Conservation (phyloP, 768 basidiomycete genomes). For the Boletales sp. region DNA sequence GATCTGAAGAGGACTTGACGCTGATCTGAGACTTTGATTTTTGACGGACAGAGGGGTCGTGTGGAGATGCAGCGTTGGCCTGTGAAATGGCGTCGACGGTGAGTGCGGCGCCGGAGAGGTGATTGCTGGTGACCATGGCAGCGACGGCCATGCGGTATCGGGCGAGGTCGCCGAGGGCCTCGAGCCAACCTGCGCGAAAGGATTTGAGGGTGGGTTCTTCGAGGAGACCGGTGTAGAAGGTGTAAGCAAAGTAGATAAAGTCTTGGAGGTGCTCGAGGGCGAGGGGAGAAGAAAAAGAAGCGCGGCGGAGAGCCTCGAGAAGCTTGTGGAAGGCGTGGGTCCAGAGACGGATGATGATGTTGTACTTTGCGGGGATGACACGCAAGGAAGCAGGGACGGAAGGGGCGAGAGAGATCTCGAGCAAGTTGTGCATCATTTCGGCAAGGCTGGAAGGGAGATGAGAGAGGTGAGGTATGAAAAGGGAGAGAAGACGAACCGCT, state of each 20-base stretch:
- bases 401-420: conserved; percentile 82
- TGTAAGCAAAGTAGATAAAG: conserved; percentile 93
- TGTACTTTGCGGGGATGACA: conserved; percentile 89
- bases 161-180: conserved; percentile 94
- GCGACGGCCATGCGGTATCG: conserved; percentile 95
- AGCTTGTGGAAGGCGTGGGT: conserved; percentile 86
- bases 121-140: conserved; percentile 62
- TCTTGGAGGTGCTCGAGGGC: conserved; percentile 92
- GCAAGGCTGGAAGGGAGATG: conserved; percentile 59
- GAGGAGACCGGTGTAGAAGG: conserved; percentile 85
- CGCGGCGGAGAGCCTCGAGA: conserved; percentile 85
- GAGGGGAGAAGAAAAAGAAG: conserved; percentile 58
- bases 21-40: conserved; percentile 36
- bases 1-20: conserved; percentile 38
- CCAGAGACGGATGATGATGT: conserved; percentile 93
- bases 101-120: conserved; percentile 41
- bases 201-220: conserved; percentile 70
- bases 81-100: conserved; percentile 56
- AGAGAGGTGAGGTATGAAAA: conserved; percentile 1
- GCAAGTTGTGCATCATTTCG: conserved; percentile 85
- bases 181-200: conserved; percentile 88
- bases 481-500: conserved; percentile 54
- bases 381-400: conserved; percentile 85
- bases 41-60: conserved; percentile 20
- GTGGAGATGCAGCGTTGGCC: conserved; percentile 33